Evolutionary conservation across 2,329 filamentous ascomycete genomes (phyloP), one percentile per base, ranked within the genome.

Genomic region (Talaromyces amestolkiae): DNA sequence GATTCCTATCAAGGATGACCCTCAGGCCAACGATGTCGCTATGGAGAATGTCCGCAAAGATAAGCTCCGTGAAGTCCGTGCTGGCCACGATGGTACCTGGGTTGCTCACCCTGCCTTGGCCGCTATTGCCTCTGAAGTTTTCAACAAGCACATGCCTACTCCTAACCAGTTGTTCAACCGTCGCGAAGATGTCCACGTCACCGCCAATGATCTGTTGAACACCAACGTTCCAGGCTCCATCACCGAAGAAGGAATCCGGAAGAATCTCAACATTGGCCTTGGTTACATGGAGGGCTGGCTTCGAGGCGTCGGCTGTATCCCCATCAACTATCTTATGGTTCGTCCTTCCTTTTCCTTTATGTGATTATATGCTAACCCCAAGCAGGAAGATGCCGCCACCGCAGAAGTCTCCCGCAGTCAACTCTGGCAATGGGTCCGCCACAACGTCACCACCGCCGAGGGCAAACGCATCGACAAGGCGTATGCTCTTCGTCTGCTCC

Each of bases 201-300:
- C 89, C 56, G 89, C 88, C 74, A 96, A 95, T 73, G 95, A 98
- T 75, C 86, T 99, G 62, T 86, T 98, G 67, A 98, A 98, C 86
- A 98, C 97, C 91, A 98, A 98, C 74, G 91, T 98, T 1, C 93
- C 94, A 7, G 95, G 95, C 31, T 86, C 88, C 77, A 86, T 99
- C 77, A 97, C 94, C 72, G 94, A 98, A 79, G 92, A 89, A 5
- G 95, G 95, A 65, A 97, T 99, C 82, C 88, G 91, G 76, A 97
- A 97, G 89, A 99, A 98, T 83, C 85, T 99, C 70, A 94, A 93
- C 82, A 98, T 99, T 70, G 95, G 94, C 45, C 87, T 99, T 6
- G 91, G 91, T 61, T 99, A 99, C 82, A 99, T 98, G 94, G 95
- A 99, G 82, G 95, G 92, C 68, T 99, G 95, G 95, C 85, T 98